A percentile compares a stretch with the other conserved stretches of the same genome.
phyloP scores from a whole-genome alignment of 2,329 filamentous ascomycete species.

The Pleurostoma richardsiae region DNA sequence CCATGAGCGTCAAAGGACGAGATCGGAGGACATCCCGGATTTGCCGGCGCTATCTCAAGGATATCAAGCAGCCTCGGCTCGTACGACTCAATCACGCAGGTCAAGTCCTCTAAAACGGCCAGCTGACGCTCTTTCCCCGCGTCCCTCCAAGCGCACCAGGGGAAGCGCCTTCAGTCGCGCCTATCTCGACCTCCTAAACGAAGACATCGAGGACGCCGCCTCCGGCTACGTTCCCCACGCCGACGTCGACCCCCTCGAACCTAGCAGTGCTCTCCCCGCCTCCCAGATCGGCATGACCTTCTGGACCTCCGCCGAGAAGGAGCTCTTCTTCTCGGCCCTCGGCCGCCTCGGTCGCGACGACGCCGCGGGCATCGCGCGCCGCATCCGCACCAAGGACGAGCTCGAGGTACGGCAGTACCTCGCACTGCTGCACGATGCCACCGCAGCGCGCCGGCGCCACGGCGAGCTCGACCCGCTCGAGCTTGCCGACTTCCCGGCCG shows the following conservation, averaged over 20 bases:
- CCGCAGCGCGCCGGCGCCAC: slow-evolving; percentile 31
- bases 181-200: slow-evolving; percentile 50
- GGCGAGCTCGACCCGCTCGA: slow-evolving; percentile 30
- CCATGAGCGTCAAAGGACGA: no score
- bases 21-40: no score
- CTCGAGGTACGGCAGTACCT: slow-evolving; percentile 71
- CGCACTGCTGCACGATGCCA: slow-evolving; percentile 49
- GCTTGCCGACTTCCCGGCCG: slow-evolving; percentile 58
- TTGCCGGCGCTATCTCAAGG: no score
- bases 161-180: slow-evolving; percentile 31
- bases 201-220: slow-evolving; percentile 50
- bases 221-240: slow-evolving; percentile 23
- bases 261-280: slow-evolving; percentile 23
- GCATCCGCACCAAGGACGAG: slow-evolving; percentile 66
- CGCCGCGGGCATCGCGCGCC: slow-evolving; percentile 53
- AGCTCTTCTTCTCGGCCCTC: slow-evolving; percentile 61
- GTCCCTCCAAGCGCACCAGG: slow-evolving; percentile 40
- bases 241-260: slow-evolving; percentile 5
- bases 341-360: slow-evolving; percentile 60
- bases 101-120: no score
- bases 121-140: slow-evolving; percentile 2
- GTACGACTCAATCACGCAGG: no score
- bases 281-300: slow-evolving; percentile 63
- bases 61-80: no score
- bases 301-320: slow-evolving; percentile 72